Conservation (phyloP, 257 asterid genomes). For the Parsonsia alboflavescens region DNA sequence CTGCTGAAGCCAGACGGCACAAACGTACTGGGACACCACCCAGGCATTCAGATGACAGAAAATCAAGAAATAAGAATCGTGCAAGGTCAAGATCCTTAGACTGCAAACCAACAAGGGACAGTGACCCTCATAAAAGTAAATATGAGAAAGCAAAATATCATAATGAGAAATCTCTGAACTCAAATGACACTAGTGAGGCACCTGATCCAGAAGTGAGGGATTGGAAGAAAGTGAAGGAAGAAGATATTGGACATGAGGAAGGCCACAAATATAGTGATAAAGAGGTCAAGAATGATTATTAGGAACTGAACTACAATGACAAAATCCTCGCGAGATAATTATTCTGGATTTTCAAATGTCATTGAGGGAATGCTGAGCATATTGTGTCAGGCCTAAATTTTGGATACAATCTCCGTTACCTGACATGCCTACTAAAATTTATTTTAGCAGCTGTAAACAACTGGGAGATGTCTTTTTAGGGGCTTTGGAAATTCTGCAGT, state of each 20-base stretch:
- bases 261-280: conserved; percentile 15
- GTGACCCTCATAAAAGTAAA: conserved; percentile 32
- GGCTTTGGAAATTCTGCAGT: conserved; percentile 25
- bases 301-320: conserved; percentile 17
- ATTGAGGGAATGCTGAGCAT: not conserved
- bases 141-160: conserved; percentile 35
- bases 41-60: conserved; percentile 41
- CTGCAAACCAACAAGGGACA: conserved; percentile 25
- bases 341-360: conserved; percentile 2
- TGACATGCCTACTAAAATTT: conserved; percentile 9
- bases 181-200: conserved; percentile 30
- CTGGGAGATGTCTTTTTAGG: conserved; percentile 1
- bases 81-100: conserved; percentile 57
- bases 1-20: conserved; percentile 24
- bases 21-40: conserved; percentile 34
- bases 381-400: not conserved
- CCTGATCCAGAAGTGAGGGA: conserved; percentile 27
- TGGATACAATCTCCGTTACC: not conserved
- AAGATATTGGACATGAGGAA: conserved; percentile 24
- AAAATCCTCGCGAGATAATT: conserved; percentile 17
- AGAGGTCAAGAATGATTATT: conserved; percentile 19
- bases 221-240: conserved; percentile 26
- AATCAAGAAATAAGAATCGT: conserved; percentile 49
- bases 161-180: conserved; percentile 34
- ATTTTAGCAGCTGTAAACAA: conserved; percentile 1